Base-by-base conservation (phyloP, 2,329 filamentous ascomycete genomes). In the Diaporthe sp. region DNA sequence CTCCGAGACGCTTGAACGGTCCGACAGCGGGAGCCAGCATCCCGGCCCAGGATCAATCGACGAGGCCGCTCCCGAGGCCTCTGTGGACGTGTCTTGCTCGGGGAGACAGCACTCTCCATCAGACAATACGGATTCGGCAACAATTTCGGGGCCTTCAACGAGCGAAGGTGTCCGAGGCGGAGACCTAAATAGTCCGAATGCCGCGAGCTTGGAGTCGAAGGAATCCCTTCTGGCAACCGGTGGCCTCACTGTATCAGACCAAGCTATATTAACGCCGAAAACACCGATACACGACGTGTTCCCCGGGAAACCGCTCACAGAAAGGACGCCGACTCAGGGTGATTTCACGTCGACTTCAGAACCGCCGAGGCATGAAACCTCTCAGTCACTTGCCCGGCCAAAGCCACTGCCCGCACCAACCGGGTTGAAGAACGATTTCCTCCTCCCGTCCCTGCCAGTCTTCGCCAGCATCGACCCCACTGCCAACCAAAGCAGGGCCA, bases 391-490 rank as follows among this genome's bases (percentile, higher is more conserved):
- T 10, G 47, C 37, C 8, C 65, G 37, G 4, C 5, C 63, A 31
- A 55, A 76, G 12, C 28, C 74, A 1, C n/a, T 42, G 9, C n/a
- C 71, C 5, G 22, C n/a, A 9, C 71, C 65, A 17, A 15, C 58
- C 15, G 71, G 42, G 2, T 31, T 67, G 34, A 61, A 51, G 6
- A 60, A 34, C 22, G 12, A 34, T 17, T 71, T 51, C 6, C 70
- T 71, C 3, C 67, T 74, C 8, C 73, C 76, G 20, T 60, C 73
- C 9, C 42, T 72, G 25, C 65, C 70, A 25, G 58, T 71, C 42
- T 71, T 68, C 10, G 42, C 61, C 28, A 34, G 44, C 25, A n/a
- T 63, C 22, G 37, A 65, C 37, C 55, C 51, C 28, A 20, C 39
- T 28, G 49, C 34, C 49, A 58, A 65, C 31, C 9, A 49, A 3